These are phyloP conservation scores for Camellia japonica DNA, from an alignment of 148 eudicot species.

Conservation along the genomic window DNA sequence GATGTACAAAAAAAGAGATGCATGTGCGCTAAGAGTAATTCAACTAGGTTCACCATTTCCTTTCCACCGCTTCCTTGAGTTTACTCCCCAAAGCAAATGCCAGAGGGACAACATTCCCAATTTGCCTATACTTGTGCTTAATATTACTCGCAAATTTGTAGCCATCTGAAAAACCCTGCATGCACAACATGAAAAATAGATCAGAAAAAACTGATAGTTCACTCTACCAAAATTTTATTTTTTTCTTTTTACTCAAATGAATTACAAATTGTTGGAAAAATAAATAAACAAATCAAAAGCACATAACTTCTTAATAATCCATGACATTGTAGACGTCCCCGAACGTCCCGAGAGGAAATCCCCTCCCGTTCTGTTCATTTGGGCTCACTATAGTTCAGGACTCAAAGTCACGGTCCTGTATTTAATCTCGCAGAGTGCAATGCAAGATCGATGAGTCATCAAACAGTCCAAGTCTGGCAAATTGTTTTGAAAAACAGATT, in stretches of 20 bases:
- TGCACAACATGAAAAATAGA: neutral
- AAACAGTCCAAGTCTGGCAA: too few species aligned
- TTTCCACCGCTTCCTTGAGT: slow-evolving; percentile 82
- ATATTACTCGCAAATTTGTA: slow-evolving; percentile 80
- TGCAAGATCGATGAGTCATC: too few species aligned
- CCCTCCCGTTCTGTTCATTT: too few species aligned
- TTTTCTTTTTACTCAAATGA: too few species aligned
- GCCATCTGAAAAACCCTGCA: slow-evolving; percentile 89
- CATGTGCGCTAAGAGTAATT: neutral
- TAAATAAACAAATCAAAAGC: neutral
- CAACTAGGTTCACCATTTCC: slow-evolving; percentile 22
- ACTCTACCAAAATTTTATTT: neutral
- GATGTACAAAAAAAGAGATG: too few species aligned
- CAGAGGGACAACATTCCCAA: slow-evolving; percentile 93
- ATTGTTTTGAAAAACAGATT: too few species aligned
- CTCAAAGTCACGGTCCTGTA: too few species aligned
- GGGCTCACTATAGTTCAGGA: too few species aligned
- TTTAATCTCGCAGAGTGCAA: too few species aligned
- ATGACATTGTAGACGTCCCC: too few species aligned
- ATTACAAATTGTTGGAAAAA: neutral
- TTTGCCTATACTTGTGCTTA: slow-evolving; percentile 80
- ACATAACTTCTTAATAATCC: neutral
- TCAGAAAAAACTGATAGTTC: neutral
- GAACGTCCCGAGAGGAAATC: too few species aligned
- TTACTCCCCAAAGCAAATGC: slow-evolving; percentile 91